Evolutionary conservation across 495 filamentous ascomycete species (phyloP), one percentile per base, ranked within the genome.

Genomic region (Chaetomium fimeti): DNA sequence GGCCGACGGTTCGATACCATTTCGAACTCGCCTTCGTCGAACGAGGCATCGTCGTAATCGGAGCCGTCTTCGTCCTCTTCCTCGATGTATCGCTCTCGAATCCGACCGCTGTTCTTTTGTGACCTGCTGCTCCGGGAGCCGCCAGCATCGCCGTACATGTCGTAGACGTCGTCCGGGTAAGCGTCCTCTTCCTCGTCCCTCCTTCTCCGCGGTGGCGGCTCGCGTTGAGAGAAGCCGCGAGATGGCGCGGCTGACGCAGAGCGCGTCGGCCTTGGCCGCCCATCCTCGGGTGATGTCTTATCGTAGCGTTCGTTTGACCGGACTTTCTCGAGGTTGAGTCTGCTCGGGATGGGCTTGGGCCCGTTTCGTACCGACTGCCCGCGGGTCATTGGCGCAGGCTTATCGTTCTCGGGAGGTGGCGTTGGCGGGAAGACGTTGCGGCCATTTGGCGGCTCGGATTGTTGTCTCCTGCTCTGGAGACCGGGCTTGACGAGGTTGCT

Each of bases 371-470:
- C 81, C 0, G 83, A 85, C 36, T 81, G 78, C 36, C 77, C 83
- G 13, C 83, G 75, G 69, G 72, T 82, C 72, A 82, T 73, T 22
- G 70, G 69, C 15, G 71, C 65, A 7, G 80, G 79, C 66, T 82
- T 84, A 66, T 91, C 92, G 66, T 84, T 83, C 77, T 98, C 95
- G 45, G 94, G 95, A 7, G 94, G 94, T 54, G 94, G 94, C 18
- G 94, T 98, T 40, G 94, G 94, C 6, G 94, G 94, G 81, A 98
- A 97, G 54, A 93, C 83, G 74, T 92, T 93, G 64, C 93, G 89
- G 70, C 66, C 69, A 65, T 85, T 85, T 27, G 93, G 78, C 8
- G 93, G 92, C 20, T 93, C 92, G 67, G 92, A 92, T 69, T 94
- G 91, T 72, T 96, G 91, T 63, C 92, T 83, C 69, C 85, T 84